Base-by-base conservation (phyloP, 106 monocot species). In the Hemerocallis citrina region DNA sequence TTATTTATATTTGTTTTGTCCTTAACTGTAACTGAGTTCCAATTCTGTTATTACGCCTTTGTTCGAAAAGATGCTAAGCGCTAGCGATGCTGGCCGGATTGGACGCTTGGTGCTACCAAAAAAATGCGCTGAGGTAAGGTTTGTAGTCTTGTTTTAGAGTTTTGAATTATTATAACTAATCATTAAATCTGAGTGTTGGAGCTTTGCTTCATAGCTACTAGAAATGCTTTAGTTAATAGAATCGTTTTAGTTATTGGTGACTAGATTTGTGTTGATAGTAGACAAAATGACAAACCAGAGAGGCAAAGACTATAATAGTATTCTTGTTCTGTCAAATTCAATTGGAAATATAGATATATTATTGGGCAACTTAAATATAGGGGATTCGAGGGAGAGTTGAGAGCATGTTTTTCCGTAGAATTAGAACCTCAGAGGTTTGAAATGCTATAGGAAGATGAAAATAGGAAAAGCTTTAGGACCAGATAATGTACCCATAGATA, bases 21-120 rank as follows among this genome's bases (percentile, higher is more conserved):
- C 82, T 79, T 85, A 73, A 88, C 66, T 13, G 17, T 34, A 20
- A 16, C 28, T 46, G 51, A 85, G 93, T 62, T 77, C 93, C 48
- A 85, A 89, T 66, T 79, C 89, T 54, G 77, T 82, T 31, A 79
- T 93, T 45, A 89, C 79, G 19, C 93, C 93, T 33, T 69, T 93
- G 63, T 93, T 93, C 68, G 93, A 93, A 67, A 93, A 93, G 71
- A 79, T 85, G 68, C 69, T 93, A 62, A 93, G 93, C 66, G 93
- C 93, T 63, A 93, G 93, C 68, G 93, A 93, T 77, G 89, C 93
- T 73, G 89, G 93, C 14, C 74, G 93, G 21, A 85, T 93, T 69
- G 93, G 93, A 49, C 88, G 93, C 38, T 61, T 93, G 28, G 93
- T 93, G 36, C 77, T 93, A 22, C 93, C 93, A 20, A 93, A 93